These are phyloP conservation scores for Annulohypoxylon bovei DNA, from an alignment of 495 filamentous ascomycete genomes.

Conservation along the genomic window DNA sequence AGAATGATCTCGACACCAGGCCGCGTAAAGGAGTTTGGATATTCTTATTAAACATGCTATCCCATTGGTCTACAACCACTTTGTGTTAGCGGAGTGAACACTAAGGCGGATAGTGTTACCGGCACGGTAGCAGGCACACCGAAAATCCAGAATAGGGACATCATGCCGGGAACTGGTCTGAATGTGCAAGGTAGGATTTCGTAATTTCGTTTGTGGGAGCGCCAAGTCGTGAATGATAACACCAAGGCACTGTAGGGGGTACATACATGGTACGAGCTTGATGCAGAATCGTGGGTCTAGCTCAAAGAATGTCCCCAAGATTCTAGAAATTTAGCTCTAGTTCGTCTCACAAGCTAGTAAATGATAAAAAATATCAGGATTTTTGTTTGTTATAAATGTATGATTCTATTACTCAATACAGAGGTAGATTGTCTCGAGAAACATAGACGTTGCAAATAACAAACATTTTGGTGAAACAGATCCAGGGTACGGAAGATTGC, in stretches of 20 bases:
- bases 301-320: slow-evolving; percentile 7
- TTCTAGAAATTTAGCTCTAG: background rate
- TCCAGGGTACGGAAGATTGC: too few species aligned
- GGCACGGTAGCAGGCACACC: slow-evolving; percentile 16
- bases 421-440: too few species aligned
- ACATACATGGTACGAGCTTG: slow-evolving; percentile 17
- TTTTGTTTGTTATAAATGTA: too few species aligned
- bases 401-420: too few species aligned
- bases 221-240: slow-evolving; percentile 34
- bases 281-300: background rate
- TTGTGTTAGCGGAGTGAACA: background rate
- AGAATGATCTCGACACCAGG: background rate
- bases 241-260: slow-evolving; percentile 29
- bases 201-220: slow-evolving; percentile 21
- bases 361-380: too few species aligned
- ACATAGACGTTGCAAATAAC: too few species aligned
- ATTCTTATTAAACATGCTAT: background rate
- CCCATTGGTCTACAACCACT: background rate
- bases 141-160: slow-evolving; percentile 12
- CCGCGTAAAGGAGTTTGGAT: background rate
- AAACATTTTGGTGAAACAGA: too few species aligned
- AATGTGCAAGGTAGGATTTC: slow-evolving; percentile 19
- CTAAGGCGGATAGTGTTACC: background rate
- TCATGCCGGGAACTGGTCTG: slow-evolving; percentile 1
- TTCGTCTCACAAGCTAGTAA: background rate